Base-by-base conservation (phyloP, 169 alveolate genomes). In the Hepatocystis sp. region DNA sequence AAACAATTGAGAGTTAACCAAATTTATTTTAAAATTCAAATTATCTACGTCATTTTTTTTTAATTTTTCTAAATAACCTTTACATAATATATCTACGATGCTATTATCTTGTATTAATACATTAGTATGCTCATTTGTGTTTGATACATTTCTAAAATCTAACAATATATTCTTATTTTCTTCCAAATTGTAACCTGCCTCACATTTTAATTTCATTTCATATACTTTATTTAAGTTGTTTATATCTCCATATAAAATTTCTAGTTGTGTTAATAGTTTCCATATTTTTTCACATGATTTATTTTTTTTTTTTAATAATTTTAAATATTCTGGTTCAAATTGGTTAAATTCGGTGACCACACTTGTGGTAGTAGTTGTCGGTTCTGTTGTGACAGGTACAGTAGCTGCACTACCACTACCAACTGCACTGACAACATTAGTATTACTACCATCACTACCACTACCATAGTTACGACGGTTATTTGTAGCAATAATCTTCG, bases 131-230 rank as follows among this genome's bases (percentile, higher is more conserved):
- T 76, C 76, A 4, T 58, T 51, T 15, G 42, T 19, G 28, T 42
- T 56, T 0, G 68, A 58, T 49, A 44, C 13, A 39, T 56, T 76
- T 7, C 11, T 67, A 58, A 58, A 76, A 58, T 76, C 66, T 10
- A 76, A 17, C 11, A 76, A 44, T 11, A 76, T 34, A 51, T 76
- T 58, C 58, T 76, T 76, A 76, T 76, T 76, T 76, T 76, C 88
- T 17, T 76, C 88, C 40, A 76, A 58, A 58, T 76, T 76, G 34
- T 76, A 76, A 19, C 88, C 88, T 36, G 88, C 56, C 0, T 76
- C 88, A 58, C 58, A 76, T 44, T 58, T 76, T 25, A 76, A 36
- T 76, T 58, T 76, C 8, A 56, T 56, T 23, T 76, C 78, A 63
- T 51, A 76, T 2, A 76, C 17, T 58, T 63, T 60, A 32, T 76